Conservation (phyloP, 2,329 filamentous ascomycete genomes). For the Sclerotinia sclerotiorum region DNA sequence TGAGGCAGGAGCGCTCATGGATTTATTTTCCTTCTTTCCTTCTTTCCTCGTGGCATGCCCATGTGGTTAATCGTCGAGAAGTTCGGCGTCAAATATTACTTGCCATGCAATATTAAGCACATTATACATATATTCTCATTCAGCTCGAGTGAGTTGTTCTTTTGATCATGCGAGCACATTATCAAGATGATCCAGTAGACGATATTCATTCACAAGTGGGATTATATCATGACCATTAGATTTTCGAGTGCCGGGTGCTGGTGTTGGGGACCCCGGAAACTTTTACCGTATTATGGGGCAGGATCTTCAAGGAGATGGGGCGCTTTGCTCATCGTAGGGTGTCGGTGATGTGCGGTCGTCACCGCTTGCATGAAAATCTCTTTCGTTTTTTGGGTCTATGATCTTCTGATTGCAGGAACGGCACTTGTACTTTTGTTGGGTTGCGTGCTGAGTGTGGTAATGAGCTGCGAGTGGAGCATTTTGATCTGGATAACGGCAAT, state of each 20-base stretch:
- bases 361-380: conserved; percentile 2
- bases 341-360: not conserved
- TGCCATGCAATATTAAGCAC: too few species aligned
- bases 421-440: not conserved
- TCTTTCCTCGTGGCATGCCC: too few species aligned
- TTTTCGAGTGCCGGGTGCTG: not conserved
- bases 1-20: not conserved
- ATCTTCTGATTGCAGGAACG: conserved; percentile 3
- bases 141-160: too few species aligned
- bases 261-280: conserved; percentile 6
- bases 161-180: conserved; percentile 8
- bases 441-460: not conserved
- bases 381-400: not conserved
- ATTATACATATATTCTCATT: too few species aligned
- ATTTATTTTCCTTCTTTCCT: not conserved
- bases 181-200: not conserved
- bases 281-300: conserved; percentile 7
- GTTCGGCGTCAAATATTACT: too few species aligned
- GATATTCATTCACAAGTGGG: not conserved
- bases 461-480: not conserved
- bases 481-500: not conserved
- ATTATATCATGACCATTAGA: not conserved
- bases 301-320: not conserved
- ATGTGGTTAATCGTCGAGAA: too few species aligned
- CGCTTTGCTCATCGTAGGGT: not conserved